Evolutionary conservation across 768 basidiomycete genomes (phyloP).

Genomic region (Pisolithus microcarpus): DNA sequence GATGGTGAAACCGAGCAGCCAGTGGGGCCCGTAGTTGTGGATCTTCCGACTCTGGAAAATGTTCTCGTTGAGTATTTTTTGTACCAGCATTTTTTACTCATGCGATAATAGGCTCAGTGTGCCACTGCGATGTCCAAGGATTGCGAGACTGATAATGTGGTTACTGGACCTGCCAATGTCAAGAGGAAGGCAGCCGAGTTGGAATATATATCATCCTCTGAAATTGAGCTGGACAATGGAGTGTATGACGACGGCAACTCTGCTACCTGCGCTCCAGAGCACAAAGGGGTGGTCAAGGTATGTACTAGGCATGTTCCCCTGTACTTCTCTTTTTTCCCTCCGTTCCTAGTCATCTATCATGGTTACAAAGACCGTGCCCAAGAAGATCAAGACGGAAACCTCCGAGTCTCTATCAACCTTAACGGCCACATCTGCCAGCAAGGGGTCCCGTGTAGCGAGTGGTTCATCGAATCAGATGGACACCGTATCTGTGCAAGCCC

Average conservation of each 20-base stretch:
- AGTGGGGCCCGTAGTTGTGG: neutral
- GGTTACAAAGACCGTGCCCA: neutral
- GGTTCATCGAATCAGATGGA: no score
- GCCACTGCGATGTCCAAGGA: neutral
- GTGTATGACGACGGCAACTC: neutral
- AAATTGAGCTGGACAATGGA: neutral
- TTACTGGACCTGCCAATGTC: neutral
- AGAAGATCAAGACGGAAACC: neutral
- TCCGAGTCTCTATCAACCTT: no score
- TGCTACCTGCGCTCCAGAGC: neutral
- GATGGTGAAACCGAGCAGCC: neutral
- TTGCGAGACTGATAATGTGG: neutral
- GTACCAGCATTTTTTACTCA: neutral
- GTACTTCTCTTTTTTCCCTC: neutral
- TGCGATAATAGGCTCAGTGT: neutral
- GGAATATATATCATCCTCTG: neutral
- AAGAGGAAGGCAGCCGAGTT: neutral
- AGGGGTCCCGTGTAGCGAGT: no score
- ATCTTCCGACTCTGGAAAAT: neutral
- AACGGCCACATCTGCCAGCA: no score
- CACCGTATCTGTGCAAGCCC: neutral
- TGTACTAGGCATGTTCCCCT: neutral
- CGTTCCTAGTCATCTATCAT: neutral
- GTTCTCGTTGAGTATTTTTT: neutral
- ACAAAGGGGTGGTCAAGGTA: neutral